Evolutionary conservation across 768 basidiomycete genomes (phyloP).

Genomic region (Guyanaporus albipodus): DNA sequence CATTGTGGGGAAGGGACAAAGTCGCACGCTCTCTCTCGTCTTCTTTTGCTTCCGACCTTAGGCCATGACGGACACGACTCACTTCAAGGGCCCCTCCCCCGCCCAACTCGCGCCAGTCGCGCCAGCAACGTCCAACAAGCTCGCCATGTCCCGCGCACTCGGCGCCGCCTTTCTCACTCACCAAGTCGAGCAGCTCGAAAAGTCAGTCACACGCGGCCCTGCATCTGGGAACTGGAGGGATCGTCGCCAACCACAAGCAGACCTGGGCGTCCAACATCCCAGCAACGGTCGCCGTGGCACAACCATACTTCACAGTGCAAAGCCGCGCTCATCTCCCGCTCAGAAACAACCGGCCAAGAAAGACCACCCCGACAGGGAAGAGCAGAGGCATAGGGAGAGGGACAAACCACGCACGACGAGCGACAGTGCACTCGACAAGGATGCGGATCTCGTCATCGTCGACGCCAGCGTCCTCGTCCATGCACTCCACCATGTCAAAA

Average conservation of each 20-base stretch:
- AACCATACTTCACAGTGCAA: conserved; percentile 13
- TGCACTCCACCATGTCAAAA: conserved; percentile 73
- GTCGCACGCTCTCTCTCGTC: conserved; percentile 2
- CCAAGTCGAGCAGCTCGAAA: conserved; percentile 86
- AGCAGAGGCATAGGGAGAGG: conserved; percentile 17
- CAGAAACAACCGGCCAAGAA: conserved; percentile 25
- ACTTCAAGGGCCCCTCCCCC: too few relatives aligned
- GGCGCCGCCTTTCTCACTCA: conserved; percentile 85
- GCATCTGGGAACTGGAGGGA: conserved; percentile 63
- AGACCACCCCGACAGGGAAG: conserved; percentile 17
- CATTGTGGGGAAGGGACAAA: background rate
- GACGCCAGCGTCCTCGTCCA: conserved; percentile 83
- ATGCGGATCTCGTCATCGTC: conserved; percentile 72
- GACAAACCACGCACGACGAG: conserved; percentile 21
- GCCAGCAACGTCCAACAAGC: conserved; percentile 44
- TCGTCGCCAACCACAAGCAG: conserved; percentile 31
- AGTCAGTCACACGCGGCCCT: conserved; percentile 54
- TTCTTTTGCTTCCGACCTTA: too few relatives aligned
- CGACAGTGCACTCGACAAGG: conserved; percentile 41
- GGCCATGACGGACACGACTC: too few relatives aligned
- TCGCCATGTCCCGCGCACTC: conserved; percentile 83
- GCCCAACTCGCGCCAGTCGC: too few relatives aligned
- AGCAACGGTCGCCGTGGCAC: conserved; percentile 17
- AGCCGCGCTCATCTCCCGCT: conserved; percentile 20
- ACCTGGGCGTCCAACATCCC: conserved; percentile 10